Conservation (phyloP, 352 stramenopile species). For the Phytophthora pinifolia region DNA sequence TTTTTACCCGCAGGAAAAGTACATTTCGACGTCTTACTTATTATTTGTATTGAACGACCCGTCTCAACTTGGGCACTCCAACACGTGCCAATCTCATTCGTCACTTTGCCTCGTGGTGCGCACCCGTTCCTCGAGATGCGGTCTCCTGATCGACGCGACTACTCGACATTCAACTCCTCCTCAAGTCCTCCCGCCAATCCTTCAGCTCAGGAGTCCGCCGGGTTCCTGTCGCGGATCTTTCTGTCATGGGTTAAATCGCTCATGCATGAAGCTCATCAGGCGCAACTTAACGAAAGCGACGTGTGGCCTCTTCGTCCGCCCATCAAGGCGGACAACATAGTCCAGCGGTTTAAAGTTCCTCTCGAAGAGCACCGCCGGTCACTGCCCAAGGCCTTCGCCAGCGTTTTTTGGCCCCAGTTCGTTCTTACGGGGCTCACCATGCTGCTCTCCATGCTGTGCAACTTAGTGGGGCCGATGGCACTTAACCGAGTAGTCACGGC, state of each 20-base stretch:
- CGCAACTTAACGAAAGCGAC: constrained; percentile 42
- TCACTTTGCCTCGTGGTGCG: constrained; percentile 7
- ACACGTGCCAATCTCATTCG: constrained; percentile 1
- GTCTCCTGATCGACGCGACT: constrained; percentile 5
- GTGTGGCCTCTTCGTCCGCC: constrained; percentile 35
- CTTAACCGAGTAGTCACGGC: constrained; percentile 40
- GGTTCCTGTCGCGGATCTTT: constrained; percentile 34
- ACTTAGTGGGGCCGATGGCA: constrained; percentile 43
- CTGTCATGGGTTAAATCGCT: constrained; percentile 51
- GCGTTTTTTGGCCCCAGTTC: constrained; percentile 37
- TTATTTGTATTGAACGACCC: too few relatives aligned
- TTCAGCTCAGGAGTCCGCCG: constrained; percentile 22
- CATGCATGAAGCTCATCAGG: constrained; percentile 37
- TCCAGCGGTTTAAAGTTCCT: constrained; percentile 21
- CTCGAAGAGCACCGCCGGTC: constrained; percentile 21
- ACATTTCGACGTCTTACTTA: too few relatives aligned
- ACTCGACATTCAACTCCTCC: constrained; percentile 9
- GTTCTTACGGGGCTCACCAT: constrained; percentile 37
- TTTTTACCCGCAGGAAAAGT: too few relatives aligned
- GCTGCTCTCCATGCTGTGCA: constrained; percentile 41
- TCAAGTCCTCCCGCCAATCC: not conserved
- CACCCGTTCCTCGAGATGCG: not conserved
- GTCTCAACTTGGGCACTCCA: too few relatives aligned
- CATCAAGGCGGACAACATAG: constrained; percentile 23
- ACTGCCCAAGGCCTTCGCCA: constrained; percentile 28